phyloP scores from a whole-genome alignment of 83 land plant species.

The Thuja plicata region DNA sequence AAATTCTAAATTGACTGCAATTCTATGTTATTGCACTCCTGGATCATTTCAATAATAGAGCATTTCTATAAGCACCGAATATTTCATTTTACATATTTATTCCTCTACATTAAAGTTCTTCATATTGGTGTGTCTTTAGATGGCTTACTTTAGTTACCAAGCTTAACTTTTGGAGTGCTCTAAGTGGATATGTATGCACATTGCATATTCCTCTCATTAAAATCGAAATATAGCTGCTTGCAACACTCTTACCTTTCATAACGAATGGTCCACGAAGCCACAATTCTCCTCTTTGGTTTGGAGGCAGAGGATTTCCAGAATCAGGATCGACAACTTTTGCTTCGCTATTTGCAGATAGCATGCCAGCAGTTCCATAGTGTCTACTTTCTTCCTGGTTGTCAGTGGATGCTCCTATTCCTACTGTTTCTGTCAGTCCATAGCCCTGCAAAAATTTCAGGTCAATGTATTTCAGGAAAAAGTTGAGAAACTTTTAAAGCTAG shows the following conservation, averaged over 20 bases:
- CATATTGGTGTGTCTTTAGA: not conserved
- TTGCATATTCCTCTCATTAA: not conserved
- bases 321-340: conserved; percentile 76
- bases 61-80: not conserved
- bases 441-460: conserved; percentile 49
- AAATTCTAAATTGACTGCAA: too few species aligned
- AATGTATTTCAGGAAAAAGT: not conserved
- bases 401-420: conserved; percentile 65
- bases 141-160: not conserved
- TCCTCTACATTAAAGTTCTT: not conserved
- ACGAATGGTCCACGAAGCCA: conserved; percentile 81
- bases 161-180: not conserved
- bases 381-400: conserved; percentile 64
- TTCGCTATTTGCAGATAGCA: conserved; percentile 68
- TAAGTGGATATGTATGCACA: not conserved
- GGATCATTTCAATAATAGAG: not conserved
- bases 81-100: not conserved
- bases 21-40: not conserved
- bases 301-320: conserved; percentile 48
- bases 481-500: too few species aligned
- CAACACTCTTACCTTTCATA: conserved; percentile 67
- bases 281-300: conserved; percentile 72
- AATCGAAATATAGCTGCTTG: conserved; percentile 27
- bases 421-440: conserved; percentile 83
- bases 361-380: conserved; percentile 79